Conservation (phyloP, 1,139 yeast genomes). For the Wickerhamomyces sp. region DNA sequence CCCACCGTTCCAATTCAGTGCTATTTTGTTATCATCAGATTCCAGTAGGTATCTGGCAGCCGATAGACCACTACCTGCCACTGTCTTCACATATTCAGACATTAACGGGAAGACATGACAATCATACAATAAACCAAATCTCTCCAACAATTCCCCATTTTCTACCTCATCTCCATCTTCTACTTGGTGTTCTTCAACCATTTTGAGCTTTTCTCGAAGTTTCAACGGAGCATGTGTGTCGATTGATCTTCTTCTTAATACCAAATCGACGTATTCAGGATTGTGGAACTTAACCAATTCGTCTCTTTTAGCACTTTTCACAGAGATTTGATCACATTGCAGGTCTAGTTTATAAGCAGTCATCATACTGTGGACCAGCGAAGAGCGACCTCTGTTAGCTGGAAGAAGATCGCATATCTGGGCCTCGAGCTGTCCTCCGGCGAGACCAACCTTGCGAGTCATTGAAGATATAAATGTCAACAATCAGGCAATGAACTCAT, state of each 20-base stretch:
- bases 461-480: too few species aligned
- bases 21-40: slow-evolving; percentile 29
- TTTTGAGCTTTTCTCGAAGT: background rate
- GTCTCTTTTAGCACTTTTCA: slow-evolving; percentile 24
- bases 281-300: slow-evolving; percentile 40
- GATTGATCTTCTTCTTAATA: slow-evolving; percentile 27
- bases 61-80: slow-evolving; percentile 57
- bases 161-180: slow-evolving; percentile 7
- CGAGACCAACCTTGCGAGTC: slow-evolving; percentile 14
- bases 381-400: slow-evolving; percentile 47
- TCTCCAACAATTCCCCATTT: slow-evolving; percentile 10
- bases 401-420: slow-evolving; percentile 43
- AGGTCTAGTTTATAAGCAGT: slow-evolving; percentile 37
- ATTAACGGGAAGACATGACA: slow-evolving; percentile 60
- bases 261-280: slow-evolving; percentile 31
- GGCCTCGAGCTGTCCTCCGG: slow-evolving; percentile 22
- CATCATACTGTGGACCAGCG: slow-evolving; percentile 40
- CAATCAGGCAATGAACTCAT: too few species aligned
- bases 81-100: slow-evolving; percentile 42
- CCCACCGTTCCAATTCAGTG: slow-evolving; percentile 77
- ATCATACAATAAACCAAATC: slow-evolving; percentile 50
- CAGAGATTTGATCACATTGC: slow-evolving; percentile 25
- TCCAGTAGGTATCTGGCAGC: slow-evolving; percentile 37
- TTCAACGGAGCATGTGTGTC: slow-evolving; percentile 3
- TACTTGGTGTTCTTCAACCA: slow-evolving; percentile 3